These are phyloP conservation scores for Neoboletus subvelutipes DNA, from an alignment of 768 basidiomycete genomes.

Conservation along the genomic window DNA sequence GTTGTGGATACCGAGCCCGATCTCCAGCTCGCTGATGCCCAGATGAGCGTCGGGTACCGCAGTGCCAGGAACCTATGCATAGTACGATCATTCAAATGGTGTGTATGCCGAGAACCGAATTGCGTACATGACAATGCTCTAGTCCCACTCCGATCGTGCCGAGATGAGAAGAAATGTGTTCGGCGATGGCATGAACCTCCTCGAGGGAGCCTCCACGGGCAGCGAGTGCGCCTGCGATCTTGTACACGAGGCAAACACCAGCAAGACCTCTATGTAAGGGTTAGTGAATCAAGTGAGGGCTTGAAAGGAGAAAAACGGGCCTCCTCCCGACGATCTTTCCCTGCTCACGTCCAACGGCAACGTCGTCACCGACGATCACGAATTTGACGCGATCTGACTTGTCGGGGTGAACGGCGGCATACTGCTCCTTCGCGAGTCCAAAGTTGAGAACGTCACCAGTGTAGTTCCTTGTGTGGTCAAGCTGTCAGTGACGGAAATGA, in stretches of 20 bases:
- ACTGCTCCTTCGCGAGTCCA: constrained; percentile 84
- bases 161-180: constrained; percentile 63
- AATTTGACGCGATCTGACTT: constrained; percentile 69
- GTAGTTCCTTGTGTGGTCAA: constrained; percentile 59
- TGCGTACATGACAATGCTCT: constrained; percentile 79
- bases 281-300: background rate
- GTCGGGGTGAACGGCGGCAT: constrained; percentile 66
- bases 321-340: constrained; percentile 84
- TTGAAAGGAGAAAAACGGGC: constrained; percentile 29
- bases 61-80: constrained; percentile 72
- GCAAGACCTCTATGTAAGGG: constrained; percentile 64
- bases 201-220: constrained; percentile 63
- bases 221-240: constrained; percentile 85
- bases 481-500: constrained; percentile 5
- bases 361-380: constrained; percentile 86
- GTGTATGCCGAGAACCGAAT: background rate
- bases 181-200: constrained; percentile 63
- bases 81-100: background rate
- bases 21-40: constrained; percentile 68
- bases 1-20: constrained; percentile 92
- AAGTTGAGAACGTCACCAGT: constrained; percentile 92
- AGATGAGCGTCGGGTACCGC: constrained; percentile 56
- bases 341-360: constrained; percentile 78
- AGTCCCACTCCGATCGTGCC: constrained; percentile 85
- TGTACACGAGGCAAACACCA: constrained; percentile 83